Percentiles rank a stretch among this genome's conserved stretches.
phyloP scores from a whole-genome alignment of 208 protist species.

The Novymonas esmeraldas region DNA sequence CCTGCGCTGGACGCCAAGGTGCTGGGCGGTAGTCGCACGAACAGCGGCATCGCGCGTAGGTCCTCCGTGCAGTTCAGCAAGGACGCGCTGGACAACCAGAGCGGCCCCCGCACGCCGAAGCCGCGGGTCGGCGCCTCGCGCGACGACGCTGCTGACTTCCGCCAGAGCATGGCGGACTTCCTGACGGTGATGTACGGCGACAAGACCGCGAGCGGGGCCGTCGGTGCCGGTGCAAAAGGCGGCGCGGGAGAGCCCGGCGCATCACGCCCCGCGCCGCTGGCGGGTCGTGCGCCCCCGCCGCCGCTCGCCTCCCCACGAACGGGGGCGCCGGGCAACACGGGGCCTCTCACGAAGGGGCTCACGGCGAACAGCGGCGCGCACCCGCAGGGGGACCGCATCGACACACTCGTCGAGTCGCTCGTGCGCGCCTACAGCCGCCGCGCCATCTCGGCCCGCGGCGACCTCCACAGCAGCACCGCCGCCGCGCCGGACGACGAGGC shows the following conservation, averaged over 20 bases:
- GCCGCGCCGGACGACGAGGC: conserved; percentile 16
- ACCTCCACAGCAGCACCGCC: conserved; percentile 19
- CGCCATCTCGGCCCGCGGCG: conserved; percentile 10
- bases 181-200: conserved; percentile 46
- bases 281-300: background rate
- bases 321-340: background rate
- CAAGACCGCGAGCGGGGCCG: background rate
- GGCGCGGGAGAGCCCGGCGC: background rate
- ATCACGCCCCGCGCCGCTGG: too few relatives aligned
- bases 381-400: conserved; percentile 31
- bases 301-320: background rate
- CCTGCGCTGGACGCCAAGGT: conserved; percentile 1
- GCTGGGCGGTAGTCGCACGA: background rate
- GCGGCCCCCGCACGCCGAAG: background rate
- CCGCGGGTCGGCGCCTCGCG: background rate
- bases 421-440: conserved; percentile 36
- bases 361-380: conserved; percentile 25
- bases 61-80: conserved; percentile 32
- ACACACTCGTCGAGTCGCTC: conserved; percentile 37
- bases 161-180: conserved; percentile 48
- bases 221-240: background rate
- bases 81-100: background rate
- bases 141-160: conserved; percentile 22
- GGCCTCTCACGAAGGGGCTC: conserved; percentile 22
- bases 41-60: background rate